Conservation (phyloP, 1,139 yeast species). For the Kurtzmaniella quercitrusa region DNA sequence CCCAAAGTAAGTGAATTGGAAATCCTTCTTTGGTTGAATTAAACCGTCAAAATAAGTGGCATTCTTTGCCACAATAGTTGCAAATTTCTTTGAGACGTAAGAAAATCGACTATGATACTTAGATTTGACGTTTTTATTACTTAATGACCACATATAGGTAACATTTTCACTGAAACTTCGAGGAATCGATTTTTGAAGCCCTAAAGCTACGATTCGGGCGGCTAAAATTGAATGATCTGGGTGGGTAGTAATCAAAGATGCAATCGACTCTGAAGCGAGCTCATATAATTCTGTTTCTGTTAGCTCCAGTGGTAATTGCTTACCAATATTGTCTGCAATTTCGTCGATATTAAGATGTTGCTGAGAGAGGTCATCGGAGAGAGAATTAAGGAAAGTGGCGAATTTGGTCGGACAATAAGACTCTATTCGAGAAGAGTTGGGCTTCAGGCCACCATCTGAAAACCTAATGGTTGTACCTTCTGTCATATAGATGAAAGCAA, state of each 20-base stretch:
- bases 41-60: conserved; percentile 31
- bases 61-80: conserved; percentile 27
- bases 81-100: conserved; percentile 23
- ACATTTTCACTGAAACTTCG: conserved; percentile 33
- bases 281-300: conserved; percentile 29
- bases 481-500: not conserved
- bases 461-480: not conserved
- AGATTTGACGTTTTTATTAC: conserved; percentile 12
- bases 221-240: conserved; percentile 47
- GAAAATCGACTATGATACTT: conserved; percentile 13
- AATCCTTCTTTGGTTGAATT: conserved; percentile 35
- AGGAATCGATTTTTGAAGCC: conserved; percentile 21
- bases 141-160: conserved; percentile 12
- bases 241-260: conserved; percentile 40
- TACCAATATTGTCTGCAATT: conserved; percentile 17
- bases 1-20: conserved; percentile 46
- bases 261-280: conserved; percentile 41
- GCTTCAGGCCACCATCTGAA: not conserved
- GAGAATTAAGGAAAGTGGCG: not conserved
- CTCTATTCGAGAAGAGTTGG: not conserved
- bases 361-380: conserved; percentile 15
- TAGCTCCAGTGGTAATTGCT: conserved; percentile 32
- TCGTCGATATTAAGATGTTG: conserved; percentile 18
- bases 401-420: not conserved
- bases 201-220: conserved; percentile 37